Conservation (phyloP, 83 land plant species). For the Larix sibirica region DNA sequence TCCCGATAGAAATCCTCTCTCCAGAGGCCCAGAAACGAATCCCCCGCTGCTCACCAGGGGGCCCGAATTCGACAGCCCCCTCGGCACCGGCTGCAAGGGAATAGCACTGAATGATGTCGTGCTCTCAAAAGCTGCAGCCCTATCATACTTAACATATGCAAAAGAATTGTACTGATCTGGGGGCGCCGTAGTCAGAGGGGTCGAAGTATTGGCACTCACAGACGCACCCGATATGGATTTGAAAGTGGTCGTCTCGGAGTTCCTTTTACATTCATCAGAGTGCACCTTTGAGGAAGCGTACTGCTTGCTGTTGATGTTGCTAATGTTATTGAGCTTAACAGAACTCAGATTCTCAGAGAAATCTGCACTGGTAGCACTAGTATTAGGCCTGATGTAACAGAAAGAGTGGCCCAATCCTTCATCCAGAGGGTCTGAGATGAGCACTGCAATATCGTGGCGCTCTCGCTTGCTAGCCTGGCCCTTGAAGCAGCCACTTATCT, state of each 20-base stretch:
- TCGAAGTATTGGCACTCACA: constrained; percentile 65
- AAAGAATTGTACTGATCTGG: constrained; percentile 32
- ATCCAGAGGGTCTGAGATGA: constrained; percentile 25
- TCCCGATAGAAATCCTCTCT: constrained; percentile 81
- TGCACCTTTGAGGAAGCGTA: constrained; percentile 14
- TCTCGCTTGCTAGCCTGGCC: constrained; percentile 9
- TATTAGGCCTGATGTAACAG: constrained; percentile 25
- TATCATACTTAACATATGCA: constrained; percentile 23
- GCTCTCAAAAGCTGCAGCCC: constrained; percentile 83
- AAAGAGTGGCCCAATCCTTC: constrained; percentile 40
- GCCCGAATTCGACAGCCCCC: constrained; percentile 46
- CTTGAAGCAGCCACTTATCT: constrained; percentile 17
- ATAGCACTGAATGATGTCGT: constrained; percentile 78
- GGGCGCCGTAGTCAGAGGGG: constrained; percentile 32
- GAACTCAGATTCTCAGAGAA: constrained; percentile 12
- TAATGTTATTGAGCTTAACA: background rate
- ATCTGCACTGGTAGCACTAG: background rate
- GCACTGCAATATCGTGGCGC: constrained; percentile 2
- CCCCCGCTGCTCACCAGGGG: constrained; percentile 36
- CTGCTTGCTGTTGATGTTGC: background rate
- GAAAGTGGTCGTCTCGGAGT: constrained; percentile 47
- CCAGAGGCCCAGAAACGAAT: constrained; percentile 75
- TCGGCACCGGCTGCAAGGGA: constrained; percentile 88
- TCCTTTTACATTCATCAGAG: constrained; percentile 12
- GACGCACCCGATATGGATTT: constrained; percentile 69